phyloP scores from a whole-genome alignment of 345 rosid species.

The Lumnitzera littorea region DNA sequence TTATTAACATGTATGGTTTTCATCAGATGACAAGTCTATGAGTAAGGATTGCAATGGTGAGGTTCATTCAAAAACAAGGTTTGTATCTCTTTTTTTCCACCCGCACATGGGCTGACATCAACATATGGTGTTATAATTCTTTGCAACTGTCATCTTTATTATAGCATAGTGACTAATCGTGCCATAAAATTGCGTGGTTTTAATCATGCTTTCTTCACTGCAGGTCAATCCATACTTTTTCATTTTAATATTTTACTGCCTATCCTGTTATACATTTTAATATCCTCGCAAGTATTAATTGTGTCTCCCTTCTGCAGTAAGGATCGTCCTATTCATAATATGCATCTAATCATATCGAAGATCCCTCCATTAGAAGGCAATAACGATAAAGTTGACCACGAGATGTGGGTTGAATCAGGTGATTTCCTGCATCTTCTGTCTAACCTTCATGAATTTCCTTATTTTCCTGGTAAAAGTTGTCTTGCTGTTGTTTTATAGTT shows the following conservation, averaged over 20 bases:
- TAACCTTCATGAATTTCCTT: background rate
- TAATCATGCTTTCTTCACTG: too few species aligned
- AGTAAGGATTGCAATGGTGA: conserved; percentile 12
- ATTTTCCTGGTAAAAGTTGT: too few species aligned
- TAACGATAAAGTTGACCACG: conserved; percentile 33
- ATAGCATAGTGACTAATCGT: background rate
- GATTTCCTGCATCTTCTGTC: conserved; percentile 11
- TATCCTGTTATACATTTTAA: too few species aligned
- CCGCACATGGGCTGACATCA: too few species aligned
- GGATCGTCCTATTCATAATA: conserved; percentile 37
- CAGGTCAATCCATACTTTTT: too few species aligned
- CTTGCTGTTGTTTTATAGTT: too few species aligned
- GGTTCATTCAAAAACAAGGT: conserved; percentile 40
- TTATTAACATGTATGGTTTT: conserved; percentile 8
- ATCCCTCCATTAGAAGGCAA: conserved; percentile 40
- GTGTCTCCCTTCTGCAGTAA: conserved; percentile 30
- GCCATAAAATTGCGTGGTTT: too few species aligned
- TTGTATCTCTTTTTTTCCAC: conserved; percentile 7
- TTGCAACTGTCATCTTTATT: background rate
- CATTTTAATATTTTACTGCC: too few species aligned
- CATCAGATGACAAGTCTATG: conserved; percentile 21
- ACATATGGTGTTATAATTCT: background rate
- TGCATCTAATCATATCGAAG: conserved; percentile 48
- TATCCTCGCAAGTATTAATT: background rate
- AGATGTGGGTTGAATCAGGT: conserved; percentile 92